These are phyloP conservation scores for Magnusiomyces sp. DNA, from an alignment of 1,139 yeast species.

Conservation along the genomic window DNA sequence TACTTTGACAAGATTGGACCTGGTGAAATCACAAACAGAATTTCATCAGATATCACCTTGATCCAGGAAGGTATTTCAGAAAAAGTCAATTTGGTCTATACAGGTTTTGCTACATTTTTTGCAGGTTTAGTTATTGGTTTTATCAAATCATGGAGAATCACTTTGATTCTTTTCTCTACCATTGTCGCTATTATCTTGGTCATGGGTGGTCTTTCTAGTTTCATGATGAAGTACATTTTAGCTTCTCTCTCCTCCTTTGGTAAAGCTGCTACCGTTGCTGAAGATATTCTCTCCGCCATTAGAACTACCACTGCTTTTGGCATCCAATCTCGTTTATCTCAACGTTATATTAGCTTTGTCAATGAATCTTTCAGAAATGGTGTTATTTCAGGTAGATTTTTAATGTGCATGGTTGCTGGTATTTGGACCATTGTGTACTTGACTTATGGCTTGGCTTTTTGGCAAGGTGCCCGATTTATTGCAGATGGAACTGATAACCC, in stretches of 20 bases:
- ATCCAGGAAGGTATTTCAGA: constrained; percentile 41
- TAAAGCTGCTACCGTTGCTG: constrained; percentile 36
- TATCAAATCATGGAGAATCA: constrained; percentile 34
- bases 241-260: constrained; percentile 29
- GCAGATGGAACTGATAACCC: constrained; percentile 29
- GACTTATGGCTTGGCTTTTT: constrained; percentile 37
- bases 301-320: constrained; percentile 40
- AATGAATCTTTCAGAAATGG: constrained; percentile 27
- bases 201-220: constrained; percentile 26
- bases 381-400: constrained; percentile 16
- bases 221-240: constrained; percentile 31
- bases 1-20: constrained; percentile 39
- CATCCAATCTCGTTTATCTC: constrained; percentile 33
- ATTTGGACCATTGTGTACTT: constrained; percentile 33
- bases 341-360: constrained; percentile 29
- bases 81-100: constrained; percentile 35
- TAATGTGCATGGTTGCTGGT: constrained; percentile 32
- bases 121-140: constrained; percentile 37
- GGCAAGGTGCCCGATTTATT: constrained; percentile 37
- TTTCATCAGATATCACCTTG: constrained; percentile 36
- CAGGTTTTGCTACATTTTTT: constrained; percentile 34
- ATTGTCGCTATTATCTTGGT: constrained; percentile 29
- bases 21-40: constrained; percentile 39
- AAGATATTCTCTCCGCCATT: constrained; percentile 36
- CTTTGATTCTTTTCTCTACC: constrained; percentile 32